Evolutionary conservation across 768 basidiomycete genomes (phyloP).

Genomic region (Leccinum broughii): DNA sequence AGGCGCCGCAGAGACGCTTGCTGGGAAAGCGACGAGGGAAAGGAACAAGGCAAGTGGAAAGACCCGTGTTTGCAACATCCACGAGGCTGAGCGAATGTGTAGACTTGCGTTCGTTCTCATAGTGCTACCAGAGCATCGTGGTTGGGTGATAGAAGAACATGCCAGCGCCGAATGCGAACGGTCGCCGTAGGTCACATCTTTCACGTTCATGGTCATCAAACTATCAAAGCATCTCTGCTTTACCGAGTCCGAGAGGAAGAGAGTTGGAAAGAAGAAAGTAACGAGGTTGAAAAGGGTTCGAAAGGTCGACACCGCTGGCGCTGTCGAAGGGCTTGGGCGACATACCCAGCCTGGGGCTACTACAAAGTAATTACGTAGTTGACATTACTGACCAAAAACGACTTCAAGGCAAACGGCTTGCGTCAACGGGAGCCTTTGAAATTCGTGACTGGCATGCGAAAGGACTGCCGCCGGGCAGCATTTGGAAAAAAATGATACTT

Average conservation of each 20-base stretch:
- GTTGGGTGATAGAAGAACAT: conserved; percentile 2
- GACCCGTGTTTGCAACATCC: not conserved
- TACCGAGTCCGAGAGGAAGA: not conserved
- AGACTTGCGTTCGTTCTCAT: not conserved
- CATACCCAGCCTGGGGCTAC: too few species aligned
- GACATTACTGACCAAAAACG: too few species aligned
- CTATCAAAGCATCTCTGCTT: not conserved
- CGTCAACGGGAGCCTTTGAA: too few species aligned
- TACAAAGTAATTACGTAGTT: too few species aligned
- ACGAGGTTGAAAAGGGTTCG: conserved; percentile 9
- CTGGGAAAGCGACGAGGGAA: conserved; percentile 2
- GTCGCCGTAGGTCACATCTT: not conserved
- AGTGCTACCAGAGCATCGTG: conserved; percentile 12
- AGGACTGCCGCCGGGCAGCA: too few species aligned
- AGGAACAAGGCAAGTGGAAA: conserved; percentile 2
- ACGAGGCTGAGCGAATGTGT: conserved; percentile 2
- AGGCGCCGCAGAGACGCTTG: conserved; percentile 14
- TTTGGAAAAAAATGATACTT: too few species aligned
- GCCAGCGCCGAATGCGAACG: not conserved
- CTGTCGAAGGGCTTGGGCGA: conserved; percentile 3
- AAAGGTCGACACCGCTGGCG: conserved; percentile 1
- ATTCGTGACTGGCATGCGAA: too few species aligned
- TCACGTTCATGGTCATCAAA: conserved; percentile 10
- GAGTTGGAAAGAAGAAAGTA: not conserved
- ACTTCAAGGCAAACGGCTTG: too few species aligned